Conservation (phyloP, 1,284 basidiomycete species). For the Pterulicium gracile region DNA sequence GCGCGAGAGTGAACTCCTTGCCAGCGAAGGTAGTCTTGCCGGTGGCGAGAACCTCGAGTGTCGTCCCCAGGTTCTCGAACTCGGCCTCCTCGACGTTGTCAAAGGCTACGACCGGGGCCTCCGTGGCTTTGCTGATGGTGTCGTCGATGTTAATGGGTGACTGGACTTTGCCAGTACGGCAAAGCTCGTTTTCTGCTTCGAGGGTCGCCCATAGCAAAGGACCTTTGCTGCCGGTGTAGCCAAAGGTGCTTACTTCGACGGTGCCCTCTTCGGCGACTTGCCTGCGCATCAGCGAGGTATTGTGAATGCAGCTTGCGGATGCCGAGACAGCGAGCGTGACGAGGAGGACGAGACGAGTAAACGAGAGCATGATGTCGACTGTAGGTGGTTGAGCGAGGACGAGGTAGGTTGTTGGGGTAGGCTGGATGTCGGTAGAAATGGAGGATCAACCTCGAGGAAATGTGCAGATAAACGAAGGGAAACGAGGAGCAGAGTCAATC, state of each 20-base stretch:
- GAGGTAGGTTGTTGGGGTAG: neutral
- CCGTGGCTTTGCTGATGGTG: conserved; percentile 3
- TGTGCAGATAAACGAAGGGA: neutral
- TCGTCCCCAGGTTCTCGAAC: conserved; percentile 7
- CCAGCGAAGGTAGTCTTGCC: conserved; percentile 7
- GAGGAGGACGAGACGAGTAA: neutral
- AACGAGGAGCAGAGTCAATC: neutral
- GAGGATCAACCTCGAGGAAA: neutral
- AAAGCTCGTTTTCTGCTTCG: conserved; percentile 11
- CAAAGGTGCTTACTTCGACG: conserved; percentile 1
- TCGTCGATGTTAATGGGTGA: conserved; percentile 10
- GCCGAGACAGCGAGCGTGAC: neutral
- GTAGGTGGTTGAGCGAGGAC: neutral
- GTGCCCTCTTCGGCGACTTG: conserved; percentile 1
- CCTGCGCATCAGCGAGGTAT: neutral
- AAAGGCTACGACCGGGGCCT: neutral
- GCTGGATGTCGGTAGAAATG: neutral
- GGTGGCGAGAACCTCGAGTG: conserved; percentile 5
- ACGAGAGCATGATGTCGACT: neutral
- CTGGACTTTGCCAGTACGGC: conserved; percentile 10
- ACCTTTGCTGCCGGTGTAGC: conserved; percentile 8
- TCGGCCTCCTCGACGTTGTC: conserved; percentile 4
- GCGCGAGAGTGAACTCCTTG: conserved; percentile 5
- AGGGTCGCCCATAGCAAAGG: conserved; percentile 14
- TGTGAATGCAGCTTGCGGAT: conserved; percentile 2